Evolutionary conservation across 2,329 filamentous ascomycete species (phyloP), one percentile per base, ranked within the genome.

Genomic region (Knufia petricola): DNA sequence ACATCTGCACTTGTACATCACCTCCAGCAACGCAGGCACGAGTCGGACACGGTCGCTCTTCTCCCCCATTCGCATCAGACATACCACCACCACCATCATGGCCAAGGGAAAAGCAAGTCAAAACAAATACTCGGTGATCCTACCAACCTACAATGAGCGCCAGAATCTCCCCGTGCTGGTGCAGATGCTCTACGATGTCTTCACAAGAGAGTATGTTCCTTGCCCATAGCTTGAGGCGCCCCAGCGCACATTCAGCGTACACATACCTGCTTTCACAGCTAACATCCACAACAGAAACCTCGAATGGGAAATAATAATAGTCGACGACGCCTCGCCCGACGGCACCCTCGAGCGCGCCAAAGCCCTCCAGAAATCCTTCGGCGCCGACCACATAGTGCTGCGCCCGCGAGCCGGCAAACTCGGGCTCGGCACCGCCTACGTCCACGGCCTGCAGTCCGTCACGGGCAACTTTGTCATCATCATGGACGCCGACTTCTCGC

Each of bases 401-500:
- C 85, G 92, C 70, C 79, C 87, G 20, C 89, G 94, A 62, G 78
- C 87, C 36, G 94, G 94, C 64, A 98, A 96, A 73, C 85, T 95
- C 32, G 90, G 90, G n/a, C 83, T 96, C 43, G 90, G 90, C 59
- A 95, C 90, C 2, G 90, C 90, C 42, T 96, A 96, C 71, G 87
- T 95, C 32, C 89, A 95, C 69, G 90, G 90, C 46, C 77, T 98
- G 52, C 80, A 95, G 66, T 96, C 85, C 65, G 84, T 78, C 20
- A 88, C 82, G 19, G 92, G 92, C 61, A 95, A 94, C 77, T 96
- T 82, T 64, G 87, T 98, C 65, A 87, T 98, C 75, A 98, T 98
- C 77, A 98, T 98, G 92, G 92, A 98, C 74, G 92, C 94, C 69
- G 92, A 98, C 72, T 98, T 98, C 77, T 87, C 81, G 60, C 92